phyloP scores from a whole-genome alignment of 2,329 filamentous ascomycete genomes.

The Trichoderma gracile region DNA sequence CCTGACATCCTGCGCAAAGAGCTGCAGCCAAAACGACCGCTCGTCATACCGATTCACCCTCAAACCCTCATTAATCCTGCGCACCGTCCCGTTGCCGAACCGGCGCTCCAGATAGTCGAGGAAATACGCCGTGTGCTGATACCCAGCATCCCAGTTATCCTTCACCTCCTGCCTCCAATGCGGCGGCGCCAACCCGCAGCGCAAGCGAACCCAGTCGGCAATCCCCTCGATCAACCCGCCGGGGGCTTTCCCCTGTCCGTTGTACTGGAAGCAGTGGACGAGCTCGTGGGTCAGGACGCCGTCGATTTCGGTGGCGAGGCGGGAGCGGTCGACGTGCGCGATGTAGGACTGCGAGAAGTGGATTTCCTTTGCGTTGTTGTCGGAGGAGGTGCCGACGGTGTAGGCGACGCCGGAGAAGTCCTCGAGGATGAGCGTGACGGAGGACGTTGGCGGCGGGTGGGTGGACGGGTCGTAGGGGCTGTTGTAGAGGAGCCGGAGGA shows the following conservation, averaged over 20 bases:
- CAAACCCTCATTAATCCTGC: slow-evolving; percentile 67
- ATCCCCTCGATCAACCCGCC: slow-evolving; percentile 87
- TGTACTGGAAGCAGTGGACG: slow-evolving; percentile 91
- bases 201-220: slow-evolving; percentile 87
- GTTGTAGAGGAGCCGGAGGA: slow-evolving; percentile 71
- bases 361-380: slow-evolving; percentile 88
- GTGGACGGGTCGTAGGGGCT: slow-evolving; percentile 45
- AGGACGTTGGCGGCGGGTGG: slow-evolving; percentile 66
- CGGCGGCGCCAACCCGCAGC: slow-evolving; percentile 69
- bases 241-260: slow-evolving; percentile 61
- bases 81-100: slow-evolving; percentile 60
- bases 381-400: slow-evolving; percentile 76
- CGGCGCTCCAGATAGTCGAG: slow-evolving; percentile 77
- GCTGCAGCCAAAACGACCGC: slow-evolving; percentile 64
- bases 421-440: slow-evolving; percentile 79
- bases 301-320: slow-evolving; percentile 63
- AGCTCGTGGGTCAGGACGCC: slow-evolving; percentile 91
- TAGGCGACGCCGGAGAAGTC: slow-evolving; percentile 85
- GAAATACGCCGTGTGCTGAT: slow-evolving; percentile 90
- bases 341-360: slow-evolving; percentile 83
- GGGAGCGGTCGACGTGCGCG: slow-evolving; percentile 45
- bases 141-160: slow-evolving; percentile 81
- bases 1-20: slow-evolving; percentile 66
- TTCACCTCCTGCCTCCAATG: slow-evolving; percentile 71
- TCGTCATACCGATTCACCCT: slow-evolving; percentile 64